Conservation (phyloP, 352 stramenopile genomes). For the Achlya hypogyna region DNA sequence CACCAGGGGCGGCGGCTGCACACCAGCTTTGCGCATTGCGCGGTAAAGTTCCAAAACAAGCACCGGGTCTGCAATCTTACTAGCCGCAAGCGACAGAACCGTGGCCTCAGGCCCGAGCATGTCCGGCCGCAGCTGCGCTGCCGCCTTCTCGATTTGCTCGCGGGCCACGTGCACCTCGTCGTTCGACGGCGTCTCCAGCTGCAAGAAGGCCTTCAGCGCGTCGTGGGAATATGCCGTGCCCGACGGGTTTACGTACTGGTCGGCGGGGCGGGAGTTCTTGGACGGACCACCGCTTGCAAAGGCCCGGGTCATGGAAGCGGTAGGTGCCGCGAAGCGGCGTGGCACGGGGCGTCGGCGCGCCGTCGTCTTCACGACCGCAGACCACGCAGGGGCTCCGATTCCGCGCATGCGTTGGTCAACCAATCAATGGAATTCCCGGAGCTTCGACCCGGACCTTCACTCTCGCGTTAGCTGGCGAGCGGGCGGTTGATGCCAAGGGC, state of each 20-base stretch:
- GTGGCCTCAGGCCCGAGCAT: conserved; percentile 17
- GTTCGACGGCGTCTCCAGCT: neutral
- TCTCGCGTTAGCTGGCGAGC: too few species aligned
- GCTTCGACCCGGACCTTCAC: neutral
- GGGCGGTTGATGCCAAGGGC: too few species aligned
- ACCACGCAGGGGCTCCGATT: neutral
- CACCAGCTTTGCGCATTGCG: neutral
- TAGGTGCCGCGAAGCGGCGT: neutral
- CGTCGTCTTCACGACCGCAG: neutral
- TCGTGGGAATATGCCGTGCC: conserved; percentile 2
- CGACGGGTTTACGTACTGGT: neutral
- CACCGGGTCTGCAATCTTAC: conserved; percentile 1
- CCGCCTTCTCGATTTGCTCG: neutral
- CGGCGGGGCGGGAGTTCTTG: neutral
- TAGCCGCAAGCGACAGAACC: neutral
- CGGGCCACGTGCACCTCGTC: neutral
- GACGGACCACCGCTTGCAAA: neutral
- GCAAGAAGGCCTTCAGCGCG: conserved; percentile 8
- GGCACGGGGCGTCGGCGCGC: neutral
- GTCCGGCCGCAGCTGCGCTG: neutral
- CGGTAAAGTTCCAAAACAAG: conserved; percentile 10
- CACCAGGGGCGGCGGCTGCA: conserved; percentile 5
- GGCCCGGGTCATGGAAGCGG: neutral
- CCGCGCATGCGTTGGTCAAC: neutral
- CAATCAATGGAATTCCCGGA: neutral